Base-by-base conservation (phyloP, 163 green algal genomes). In the Chlamydomonas reinhardtii region DNA sequence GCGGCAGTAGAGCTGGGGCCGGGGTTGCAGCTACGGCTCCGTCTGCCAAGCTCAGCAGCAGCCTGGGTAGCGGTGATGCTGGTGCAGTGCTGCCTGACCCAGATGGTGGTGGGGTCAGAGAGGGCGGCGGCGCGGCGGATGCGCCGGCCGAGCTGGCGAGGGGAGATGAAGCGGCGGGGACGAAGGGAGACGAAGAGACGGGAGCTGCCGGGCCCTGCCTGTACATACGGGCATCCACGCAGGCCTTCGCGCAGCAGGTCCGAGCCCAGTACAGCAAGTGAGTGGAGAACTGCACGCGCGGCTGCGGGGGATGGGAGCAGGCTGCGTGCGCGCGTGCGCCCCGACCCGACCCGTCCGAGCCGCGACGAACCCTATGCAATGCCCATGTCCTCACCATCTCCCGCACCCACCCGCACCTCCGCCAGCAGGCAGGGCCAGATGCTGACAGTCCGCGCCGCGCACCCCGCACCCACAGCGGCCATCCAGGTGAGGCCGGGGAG, bases 241-340 rank as follows among this genome's bases (percentile, higher is more conserved):
- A 83, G 62, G 62, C 32, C 2, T 83, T 83, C 22, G 62, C 31
- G 0, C n/a, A 74, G 29, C 37, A 9, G 0, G n/a, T 83, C 6
- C 76, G 62, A 2, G 76, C 74, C 9, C 62, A 48, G 37, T 83
- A 74, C 76, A 43, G 19, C 14, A 62, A 64, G 76, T 66, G 22
- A 16, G 34, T 54, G 69, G n/a, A n/a, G n/a, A n/a, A n/a, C 20
- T 9, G 69, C 2, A 2, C 9, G 15, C 5, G 24, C 1, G 32
- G 16, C 14, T 73, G 68, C 8, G 14, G 17, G 68, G 4, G 12
- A 4, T 32, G 19, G 39, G 39, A 48, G 39, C 39, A 8, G 8
- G 39, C 39, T 48, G 39, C 39, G 8, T 5, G 5, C 5, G 39
- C 39, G 5, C 5, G 5, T 48, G 39, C 39, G 8, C 8, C 39